Base-by-base conservation (phyloP, 2,329 filamentous ascomycete genomes). In the Anisogramma anomala region DNA sequence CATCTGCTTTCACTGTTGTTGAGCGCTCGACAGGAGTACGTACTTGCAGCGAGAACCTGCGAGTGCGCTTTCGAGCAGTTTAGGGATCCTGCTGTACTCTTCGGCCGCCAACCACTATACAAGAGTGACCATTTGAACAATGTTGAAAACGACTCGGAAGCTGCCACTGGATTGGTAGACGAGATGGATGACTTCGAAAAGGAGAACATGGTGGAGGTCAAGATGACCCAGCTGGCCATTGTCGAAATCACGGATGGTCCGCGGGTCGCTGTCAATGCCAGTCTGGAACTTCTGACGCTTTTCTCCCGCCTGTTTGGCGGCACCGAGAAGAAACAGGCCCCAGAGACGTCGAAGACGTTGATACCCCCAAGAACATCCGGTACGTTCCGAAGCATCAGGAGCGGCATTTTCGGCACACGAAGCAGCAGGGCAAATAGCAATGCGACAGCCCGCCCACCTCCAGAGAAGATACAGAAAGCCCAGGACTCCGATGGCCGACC, bases 11-110 rank as follows among this genome's bases (percentile, higher is more conserved):
- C 86, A 0, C 69, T 98, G 18, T 68, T 96, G 17, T 64, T 96
- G 22, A 94, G 85, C 50, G 85, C 87, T 1, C 79, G 84, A 49
- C 83, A 94, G 50, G 87, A 95, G 48, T 94, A 84, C 52, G 66
- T 76, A 36, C 82, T 84, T 58, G 88, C 91, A 2, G 73, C 77
- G 20, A 79, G 81, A 53, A 82, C 87, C 23, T 96, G 88, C 51
- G 86, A 94, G 56, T 87, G 85, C 19, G 88, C 87, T 3, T 83
- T 96, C 55, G 87, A 94, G 50, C 85, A 94, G 55, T 93, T 94
- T 53, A 78, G 80, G 39, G 79, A 85, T 47, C 73, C 79, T 0
- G 60, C 72, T 1, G 69, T 82, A 6, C 69, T 89, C 0, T 86
- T 87, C 54, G 83, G 81, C 14, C 70, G 70, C 38, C 62, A 71